Conservation (phyloP, 768 basidiomycete genomes). For the Hypsizygus marmoreus region DNA sequence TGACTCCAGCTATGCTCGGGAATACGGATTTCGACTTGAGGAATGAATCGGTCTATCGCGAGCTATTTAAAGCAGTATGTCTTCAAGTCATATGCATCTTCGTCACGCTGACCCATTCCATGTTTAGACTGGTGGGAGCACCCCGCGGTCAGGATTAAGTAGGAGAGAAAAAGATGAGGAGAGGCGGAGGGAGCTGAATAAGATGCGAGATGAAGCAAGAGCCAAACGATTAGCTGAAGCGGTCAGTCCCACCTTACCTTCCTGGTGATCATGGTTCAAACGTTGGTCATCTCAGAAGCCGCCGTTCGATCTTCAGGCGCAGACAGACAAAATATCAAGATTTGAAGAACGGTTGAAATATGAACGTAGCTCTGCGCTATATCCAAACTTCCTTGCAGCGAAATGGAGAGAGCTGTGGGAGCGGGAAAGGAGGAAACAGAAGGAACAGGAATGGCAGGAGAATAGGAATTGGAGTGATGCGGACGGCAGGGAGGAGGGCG, state of each 20-base stretch:
- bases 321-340: conserved; percentile 59
- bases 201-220: conserved; percentile 69
- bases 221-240: conserved; percentile 56
- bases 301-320: conserved; percentile 58
- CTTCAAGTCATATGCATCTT: neutral
- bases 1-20: conserved; percentile 44
- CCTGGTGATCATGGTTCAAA: conserved; percentile 3
- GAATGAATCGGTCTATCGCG: conserved; percentile 62
- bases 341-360: conserved; percentile 60
- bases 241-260: conserved; percentile 40
- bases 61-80: conserved; percentile 60
- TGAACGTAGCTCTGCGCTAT: conserved; percentile 56
- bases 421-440: conserved; percentile 34
- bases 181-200: conserved; percentile 64
- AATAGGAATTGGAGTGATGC: conserved; percentile 26
- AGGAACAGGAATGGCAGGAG: conserved; percentile 31
- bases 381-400: conserved; percentile 60
- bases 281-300: conserved; percentile 34
- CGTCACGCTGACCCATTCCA: neutral
- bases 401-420: conserved; percentile 60
- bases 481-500: conserved; percentile 42
- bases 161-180: conserved; percentile 64
- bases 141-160: conserved; percentile 46
- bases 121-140: conserved; percentile 41
- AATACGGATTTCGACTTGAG: conserved; percentile 64